phyloP scores from a whole-genome alignment of 2,329 filamentous ascomycete species.

The Pseudonectria foliicola region DNA sequence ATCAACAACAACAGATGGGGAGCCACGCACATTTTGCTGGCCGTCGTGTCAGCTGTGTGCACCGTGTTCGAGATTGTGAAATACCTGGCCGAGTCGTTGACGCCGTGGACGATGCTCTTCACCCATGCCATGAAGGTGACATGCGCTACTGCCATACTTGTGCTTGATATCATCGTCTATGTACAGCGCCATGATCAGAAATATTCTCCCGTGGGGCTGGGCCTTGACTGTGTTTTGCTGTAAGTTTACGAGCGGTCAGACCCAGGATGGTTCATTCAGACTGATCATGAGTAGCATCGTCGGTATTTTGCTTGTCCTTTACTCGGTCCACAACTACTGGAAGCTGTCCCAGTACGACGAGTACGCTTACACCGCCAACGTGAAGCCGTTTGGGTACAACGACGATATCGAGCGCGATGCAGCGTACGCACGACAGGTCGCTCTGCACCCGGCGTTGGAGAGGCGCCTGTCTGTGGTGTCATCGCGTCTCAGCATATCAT shows the following conservation, averaged over 20 bases:
- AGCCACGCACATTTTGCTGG: constrained; percentile 42
- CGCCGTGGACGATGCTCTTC: constrained; percentile 47
- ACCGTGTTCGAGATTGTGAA: constrained; percentile 41
- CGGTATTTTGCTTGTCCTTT: constrained; percentile 37
- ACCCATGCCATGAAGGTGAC: constrained; percentile 44
- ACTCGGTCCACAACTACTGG: constrained; percentile 41
- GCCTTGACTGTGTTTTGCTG: constrained; percentile 42
- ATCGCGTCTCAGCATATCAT: constrained; percentile 22
- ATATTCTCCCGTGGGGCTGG: constrained; percentile 43
- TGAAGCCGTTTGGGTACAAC: constrained; percentile 41
- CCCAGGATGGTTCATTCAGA: not conserved
- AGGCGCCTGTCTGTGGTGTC: constrained; percentile 21
- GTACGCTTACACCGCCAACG: constrained; percentile 42
- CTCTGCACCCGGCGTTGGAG: constrained; percentile 18
- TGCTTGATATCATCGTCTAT: constrained; percentile 46
- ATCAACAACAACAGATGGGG: constrained; percentile 40
- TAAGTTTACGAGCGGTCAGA: constrained; percentile 24
- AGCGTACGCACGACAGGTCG: constrained; percentile 15
- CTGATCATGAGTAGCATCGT: constrained; percentile 21
- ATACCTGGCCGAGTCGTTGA: constrained; percentile 42
- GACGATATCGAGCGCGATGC: constrained; percentile 24
- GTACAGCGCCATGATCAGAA: constrained; percentile 35
- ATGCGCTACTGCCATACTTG: constrained; percentile 39
- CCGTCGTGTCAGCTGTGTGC: constrained; percentile 38
- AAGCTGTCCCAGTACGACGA: constrained; percentile 42